Evolutionary conservation across 2,329 filamentous ascomycete genomes (phyloP).

Genomic region (Microdochium paspali): DNA sequence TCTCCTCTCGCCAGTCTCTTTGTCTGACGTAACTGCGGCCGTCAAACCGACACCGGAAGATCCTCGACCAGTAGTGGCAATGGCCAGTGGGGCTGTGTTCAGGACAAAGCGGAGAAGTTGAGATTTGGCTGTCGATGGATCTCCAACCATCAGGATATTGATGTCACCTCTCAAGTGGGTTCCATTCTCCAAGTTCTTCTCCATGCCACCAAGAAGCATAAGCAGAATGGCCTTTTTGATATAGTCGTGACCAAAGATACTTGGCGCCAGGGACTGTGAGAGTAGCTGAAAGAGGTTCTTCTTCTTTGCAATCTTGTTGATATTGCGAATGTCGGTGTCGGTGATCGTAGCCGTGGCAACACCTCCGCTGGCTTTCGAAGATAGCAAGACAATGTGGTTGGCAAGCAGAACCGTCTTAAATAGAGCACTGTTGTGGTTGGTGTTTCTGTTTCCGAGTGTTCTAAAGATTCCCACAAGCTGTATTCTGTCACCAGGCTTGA

Average conservation of each 20-base stretch:
- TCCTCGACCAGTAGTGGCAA: constrained; percentile 91
- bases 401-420: constrained; percentile 92
- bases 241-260: constrained; percentile 93
- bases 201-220: constrained; percentile 90
- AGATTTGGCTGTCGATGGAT: constrained; percentile 98
- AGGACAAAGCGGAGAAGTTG: constrained; percentile 93
- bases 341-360: constrained; percentile 89
- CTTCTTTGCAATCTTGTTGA: constrained; percentile 95
- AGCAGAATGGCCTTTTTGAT: constrained; percentile 97
- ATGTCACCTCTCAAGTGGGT: constrained; percentile 97
- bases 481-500: constrained; percentile 92
- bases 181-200: constrained; percentile 97
- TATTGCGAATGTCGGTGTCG: constrained; percentile 94
- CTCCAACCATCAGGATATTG: constrained; percentile 98
- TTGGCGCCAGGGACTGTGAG: constrained; percentile 88
- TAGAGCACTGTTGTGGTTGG: constrained; percentile 78
- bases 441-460: constrained; percentile 89
- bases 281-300: constrained; percentile 87
- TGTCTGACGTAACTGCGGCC: constrained; percentile 90
- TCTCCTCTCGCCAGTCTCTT: constrained; percentile 90
- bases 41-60: constrained; percentile 97
- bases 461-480: constrained; percentile 95
- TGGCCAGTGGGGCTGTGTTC: constrained; percentile 92
- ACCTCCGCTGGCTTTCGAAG: constrained; percentile 91
- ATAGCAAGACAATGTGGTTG: constrained; percentile 90